Evolutionary conservation across 257 asterid genomes (phyloP).

Genomic region (Fraxinus excelsior): DNA sequence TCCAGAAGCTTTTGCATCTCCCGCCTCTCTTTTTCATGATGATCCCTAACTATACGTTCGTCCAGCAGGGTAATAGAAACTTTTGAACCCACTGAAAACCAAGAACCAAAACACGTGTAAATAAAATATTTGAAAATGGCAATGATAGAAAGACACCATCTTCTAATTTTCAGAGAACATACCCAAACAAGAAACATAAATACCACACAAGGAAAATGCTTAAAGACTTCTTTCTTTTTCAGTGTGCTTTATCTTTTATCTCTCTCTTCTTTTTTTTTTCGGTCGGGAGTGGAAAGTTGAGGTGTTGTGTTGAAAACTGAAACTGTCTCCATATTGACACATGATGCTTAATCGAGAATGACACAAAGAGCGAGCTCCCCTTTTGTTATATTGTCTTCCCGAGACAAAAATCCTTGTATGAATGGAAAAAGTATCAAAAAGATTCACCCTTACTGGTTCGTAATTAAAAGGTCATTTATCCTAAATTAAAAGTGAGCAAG

Average conservation of each 20-base stretch:
- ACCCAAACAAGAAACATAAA: not conserved
- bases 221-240: not conserved
- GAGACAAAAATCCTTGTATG: not conserved
- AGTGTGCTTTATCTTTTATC: not conserved
- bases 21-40: conserved; percentile 69
- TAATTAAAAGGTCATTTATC: not conserved
- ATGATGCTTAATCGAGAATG: not conserved
- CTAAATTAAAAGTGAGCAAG: not conserved
- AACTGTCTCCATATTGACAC: not conserved
- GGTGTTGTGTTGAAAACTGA: not conserved
- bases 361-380: not conserved
- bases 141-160: conserved; percentile 1
- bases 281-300: not conserved
- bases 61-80: conserved; percentile 53
- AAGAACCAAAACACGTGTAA: conserved; percentile 3
- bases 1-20: conserved; percentile 58
- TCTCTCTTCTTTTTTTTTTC: no score
- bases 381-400: not conserved
- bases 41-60: conserved; percentile 51
- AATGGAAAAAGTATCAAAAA: not conserved
- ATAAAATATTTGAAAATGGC: not conserved
- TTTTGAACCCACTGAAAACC: conserved; percentile 76
- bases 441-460: not conserved
- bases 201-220: not conserved
- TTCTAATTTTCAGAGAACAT: conserved; percentile 1